Conservation (phyloP, 495 filamentous ascomycete species). For the Penicilliopsis zonata region DNA sequence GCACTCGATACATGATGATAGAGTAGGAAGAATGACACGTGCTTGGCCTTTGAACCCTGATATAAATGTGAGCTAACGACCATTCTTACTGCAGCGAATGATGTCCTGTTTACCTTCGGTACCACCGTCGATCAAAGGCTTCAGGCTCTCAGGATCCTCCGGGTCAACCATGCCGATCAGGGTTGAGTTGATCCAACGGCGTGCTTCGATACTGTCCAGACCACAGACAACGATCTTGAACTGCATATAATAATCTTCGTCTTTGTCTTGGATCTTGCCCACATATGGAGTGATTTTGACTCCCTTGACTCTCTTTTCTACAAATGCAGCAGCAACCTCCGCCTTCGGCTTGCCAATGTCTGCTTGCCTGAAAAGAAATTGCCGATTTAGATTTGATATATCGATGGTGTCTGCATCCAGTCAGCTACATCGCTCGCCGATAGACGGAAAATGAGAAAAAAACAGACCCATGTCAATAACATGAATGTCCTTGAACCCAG, state of each 20-base stretch:
- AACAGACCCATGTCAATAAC: conserved; percentile 92
- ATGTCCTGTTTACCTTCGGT: conserved; percentile 59
- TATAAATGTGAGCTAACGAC: conserved; percentile 6
- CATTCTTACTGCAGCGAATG: background rate
- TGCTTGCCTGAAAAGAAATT: conserved; percentile 87
- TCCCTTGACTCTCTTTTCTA: conserved; percentile 75
- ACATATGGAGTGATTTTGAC: conserved; percentile 90
- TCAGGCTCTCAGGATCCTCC: conserved; percentile 66
- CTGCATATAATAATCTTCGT: conserved; percentile 96
- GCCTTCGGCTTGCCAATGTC: conserved; percentile 95
- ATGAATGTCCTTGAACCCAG: conserved; percentile 93
- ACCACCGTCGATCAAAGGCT: conserved; percentile 91
- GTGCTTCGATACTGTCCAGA: conserved; percentile 93
- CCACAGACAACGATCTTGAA: conserved; percentile 91
- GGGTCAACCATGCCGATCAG: conserved; percentile 80
- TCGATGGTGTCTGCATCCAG: conserved; percentile 72
- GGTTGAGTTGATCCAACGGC: conserved; percentile 95
- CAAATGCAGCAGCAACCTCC: conserved; percentile 82
- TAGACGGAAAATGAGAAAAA: background rate
- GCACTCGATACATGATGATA: conserved; percentile 95
- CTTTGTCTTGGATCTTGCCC: conserved; percentile 93
- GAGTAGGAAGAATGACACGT: conserved; percentile 79
- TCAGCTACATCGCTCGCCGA: conserved; percentile 8
- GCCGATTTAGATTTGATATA: conserved; percentile 94
- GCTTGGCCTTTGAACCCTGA: conserved; percentile 92